Percentiles rank a stretch among this genome's conserved stretches.
phyloP scores from a whole-genome alignment of 495 filamentous ascomycete species.

The Trichoderma asperelloides region DNA sequence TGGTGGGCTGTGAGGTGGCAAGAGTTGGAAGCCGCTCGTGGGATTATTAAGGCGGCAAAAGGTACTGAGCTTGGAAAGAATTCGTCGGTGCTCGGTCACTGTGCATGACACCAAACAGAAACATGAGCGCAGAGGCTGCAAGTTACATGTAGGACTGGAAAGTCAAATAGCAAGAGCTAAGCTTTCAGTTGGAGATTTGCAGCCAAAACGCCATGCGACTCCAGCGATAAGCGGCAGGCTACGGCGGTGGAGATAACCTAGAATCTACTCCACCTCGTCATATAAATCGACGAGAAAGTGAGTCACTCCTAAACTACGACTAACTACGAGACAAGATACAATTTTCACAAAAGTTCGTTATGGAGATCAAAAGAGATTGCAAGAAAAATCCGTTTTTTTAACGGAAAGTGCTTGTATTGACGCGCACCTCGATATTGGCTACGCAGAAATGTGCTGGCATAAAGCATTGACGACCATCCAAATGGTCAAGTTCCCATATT shows the following conservation, averaged over 20 bases:
- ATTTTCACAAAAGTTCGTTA: background rate
- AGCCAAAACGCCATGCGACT: no score
- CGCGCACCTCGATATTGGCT: background rate
- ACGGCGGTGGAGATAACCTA: no score
- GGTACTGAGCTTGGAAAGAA: background rate
- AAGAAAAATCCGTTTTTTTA: background rate
- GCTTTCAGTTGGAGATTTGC: no score
- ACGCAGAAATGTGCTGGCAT: background rate
- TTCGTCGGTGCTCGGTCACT: background rate
- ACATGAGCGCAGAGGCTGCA: background rate
- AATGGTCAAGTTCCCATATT: constrained; percentile 12
- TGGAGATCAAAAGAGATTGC: background rate
- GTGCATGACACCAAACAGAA: background rate
- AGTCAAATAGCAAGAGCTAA: no score
- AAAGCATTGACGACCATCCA: background rate
- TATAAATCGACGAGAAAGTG: no score
- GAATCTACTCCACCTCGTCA: no score
- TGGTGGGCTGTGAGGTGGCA: background rate
- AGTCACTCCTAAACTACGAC: no score
- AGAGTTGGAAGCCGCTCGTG: background rate
- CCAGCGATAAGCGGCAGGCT: background rate
- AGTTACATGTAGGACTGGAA: background rate
- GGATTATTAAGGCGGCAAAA: background rate
- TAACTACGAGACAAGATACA: no score
- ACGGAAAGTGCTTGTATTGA: background rate